Conservation (phyloP, 768 basidiomycete species). For the Agaricus sinodeliciosus region DNA sequence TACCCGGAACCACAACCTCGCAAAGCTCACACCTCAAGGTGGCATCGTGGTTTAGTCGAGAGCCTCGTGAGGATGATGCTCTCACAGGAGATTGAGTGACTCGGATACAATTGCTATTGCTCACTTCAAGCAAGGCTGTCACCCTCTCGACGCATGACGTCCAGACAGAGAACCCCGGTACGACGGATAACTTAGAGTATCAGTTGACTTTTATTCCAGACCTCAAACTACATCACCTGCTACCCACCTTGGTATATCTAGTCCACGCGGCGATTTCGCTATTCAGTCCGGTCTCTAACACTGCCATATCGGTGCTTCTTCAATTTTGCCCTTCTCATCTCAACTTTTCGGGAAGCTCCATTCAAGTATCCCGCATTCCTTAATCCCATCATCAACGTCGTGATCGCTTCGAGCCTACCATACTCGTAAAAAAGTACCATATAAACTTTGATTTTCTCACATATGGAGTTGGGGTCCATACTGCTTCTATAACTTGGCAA, state of each 20-base stretch:
- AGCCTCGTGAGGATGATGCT: not conserved
- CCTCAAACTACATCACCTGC: not conserved
- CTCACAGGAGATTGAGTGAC: not conserved
- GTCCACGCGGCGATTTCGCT: slow-evolving; percentile 3
- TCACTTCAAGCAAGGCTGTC: not conserved
- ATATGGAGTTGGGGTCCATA: too few species aligned
- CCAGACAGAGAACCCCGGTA: not conserved
- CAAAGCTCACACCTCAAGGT: not conserved
- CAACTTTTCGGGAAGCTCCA: slow-evolving; percentile 4
- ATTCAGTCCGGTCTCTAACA: not conserved
- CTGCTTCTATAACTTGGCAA: not conserved
- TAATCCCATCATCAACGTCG: slow-evolving; percentile 4
- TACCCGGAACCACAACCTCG: not conserved
- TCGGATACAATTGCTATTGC: too few species aligned
- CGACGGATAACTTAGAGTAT: slow-evolving; percentile 2
- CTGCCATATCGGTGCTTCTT: not conserved
- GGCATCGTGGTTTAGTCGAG: not conserved
- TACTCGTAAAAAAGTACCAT: not conserved
- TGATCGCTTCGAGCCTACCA: not conserved
- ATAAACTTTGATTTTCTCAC: slow-evolving; percentile 4
- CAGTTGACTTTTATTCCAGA: not conserved
- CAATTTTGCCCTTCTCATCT: not conserved
- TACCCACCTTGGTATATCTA: not conserved
- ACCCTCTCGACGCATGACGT: not conserved
- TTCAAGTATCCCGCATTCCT: not conserved